Base-by-base conservation (phyloP, 2,329 filamentous ascomycete species). In the Emergomyces africanus region DNA sequence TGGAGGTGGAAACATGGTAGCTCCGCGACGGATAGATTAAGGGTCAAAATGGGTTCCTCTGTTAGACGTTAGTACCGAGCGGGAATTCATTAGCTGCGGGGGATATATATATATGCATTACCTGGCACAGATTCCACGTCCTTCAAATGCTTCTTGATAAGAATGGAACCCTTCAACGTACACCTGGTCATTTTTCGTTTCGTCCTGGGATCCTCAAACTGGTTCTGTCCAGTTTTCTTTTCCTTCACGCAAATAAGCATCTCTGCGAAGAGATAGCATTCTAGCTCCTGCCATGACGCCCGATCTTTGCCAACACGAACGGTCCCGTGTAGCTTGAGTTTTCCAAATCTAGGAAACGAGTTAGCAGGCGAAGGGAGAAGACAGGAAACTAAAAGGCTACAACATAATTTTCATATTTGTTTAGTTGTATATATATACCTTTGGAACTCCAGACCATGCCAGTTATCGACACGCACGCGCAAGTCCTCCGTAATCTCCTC, bases 181-280 rank as follows among this genome's bases (percentile, higher is more conserved):
- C 88, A 96, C 63, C 89, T 84, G 2, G 84, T 84, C 10, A 82
- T 78, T 71, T 87, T 91, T 59, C 81, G 80, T 25, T 80, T 81
- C 0, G 78, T 70, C 4, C 75, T 74, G 1, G 74, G 66, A 28
- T 77, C 77, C n/a, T 82, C 86, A 82, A 88, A 91, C 64, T 88
- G 83, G 57, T 83, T 80, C 44, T 81, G 78, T 62, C 67, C 70
- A 53, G 79, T 74, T 76, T 91, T 96, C 81, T 96, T 97, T 75
- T 97, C 94, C 75, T 97, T 99, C 62, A 99, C 90, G 70, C 94
- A 99, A 64, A 99, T 99, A 67, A 99, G 87, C 94, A 99, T 99
- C 76, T 99, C 94, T 4, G 88, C 89, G 70, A 99, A 99, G 35
- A 99, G 81, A 71, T 90, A 99, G 72, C 94, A 99, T 72, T 99